phyloP scores from a whole-genome alignment of 164 flowering plant genomes.

The Chimonanthus praecox region DNA sequence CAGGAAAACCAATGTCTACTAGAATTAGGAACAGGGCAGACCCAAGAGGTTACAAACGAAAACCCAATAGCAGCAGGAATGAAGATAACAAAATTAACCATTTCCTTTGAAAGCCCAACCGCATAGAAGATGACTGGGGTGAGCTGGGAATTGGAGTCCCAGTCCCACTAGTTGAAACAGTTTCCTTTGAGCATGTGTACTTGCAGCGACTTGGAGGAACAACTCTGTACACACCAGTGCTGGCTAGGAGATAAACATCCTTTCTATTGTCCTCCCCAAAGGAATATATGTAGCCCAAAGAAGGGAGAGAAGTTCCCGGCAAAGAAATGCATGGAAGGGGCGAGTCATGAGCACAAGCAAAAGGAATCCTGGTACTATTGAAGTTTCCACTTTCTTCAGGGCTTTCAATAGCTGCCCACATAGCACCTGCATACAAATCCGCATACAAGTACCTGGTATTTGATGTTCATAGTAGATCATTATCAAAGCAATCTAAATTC shows the following conservation, averaged over 20 bases:
- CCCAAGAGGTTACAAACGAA: slow-evolving; percentile 7
- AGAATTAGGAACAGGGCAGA: not conserved
- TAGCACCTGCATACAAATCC: slow-evolving; percentile 54
- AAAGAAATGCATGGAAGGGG: slow-evolving; percentile 51
- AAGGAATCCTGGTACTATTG: slow-evolving; percentile 33
- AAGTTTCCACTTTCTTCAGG: slow-evolving; percentile 83
- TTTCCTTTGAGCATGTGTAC: slow-evolving; percentile 73
- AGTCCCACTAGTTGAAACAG: slow-evolving; percentile 17
- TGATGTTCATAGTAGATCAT: slow-evolving; percentile 2
- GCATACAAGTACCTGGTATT: slow-evolving; percentile 73
- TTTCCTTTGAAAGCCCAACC: slow-evolving; percentile 1
- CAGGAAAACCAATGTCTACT: not conserved
- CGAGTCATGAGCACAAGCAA: slow-evolving; percentile 60
- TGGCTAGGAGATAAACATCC: slow-evolving; percentile 56
- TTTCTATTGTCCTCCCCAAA: slow-evolving; percentile 78
- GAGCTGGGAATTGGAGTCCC: slow-evolving; percentile 30
- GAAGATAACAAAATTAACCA: slow-evolving; percentile 22
- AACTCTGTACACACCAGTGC: slow-evolving; percentile 73
- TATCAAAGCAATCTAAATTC: not conserved
- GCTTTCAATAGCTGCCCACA: slow-evolving; percentile 72
- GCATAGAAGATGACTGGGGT: slow-evolving; percentile 30
- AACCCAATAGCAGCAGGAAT: slow-evolving; percentile 19
- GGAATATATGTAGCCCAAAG: slow-evolving; percentile 67
- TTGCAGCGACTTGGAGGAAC: slow-evolving; percentile 79
- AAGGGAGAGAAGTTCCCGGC: slow-evolving; percentile 38